Evolutionary conservation across 345 rosid species (phyloP).

Genomic region (Acer campestre): DNA sequence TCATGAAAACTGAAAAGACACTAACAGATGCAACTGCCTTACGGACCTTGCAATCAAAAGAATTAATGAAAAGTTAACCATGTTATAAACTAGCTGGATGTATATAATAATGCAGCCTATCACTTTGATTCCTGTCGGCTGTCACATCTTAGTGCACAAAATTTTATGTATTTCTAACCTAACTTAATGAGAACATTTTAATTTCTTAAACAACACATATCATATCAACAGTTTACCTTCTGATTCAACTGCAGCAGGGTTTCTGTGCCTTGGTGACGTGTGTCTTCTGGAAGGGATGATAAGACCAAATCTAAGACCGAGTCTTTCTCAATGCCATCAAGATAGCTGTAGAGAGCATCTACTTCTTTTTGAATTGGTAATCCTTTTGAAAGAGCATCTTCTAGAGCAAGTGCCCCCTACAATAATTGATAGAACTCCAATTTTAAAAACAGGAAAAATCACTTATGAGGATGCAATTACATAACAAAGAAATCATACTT

Average conservation of each 20-base stretch:
- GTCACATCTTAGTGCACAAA: not conserved
- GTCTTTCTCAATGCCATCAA: constrained; percentile 73
- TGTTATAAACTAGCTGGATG: not conserved
- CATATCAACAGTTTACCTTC: constrained; percentile 48
- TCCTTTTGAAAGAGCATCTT: constrained; percentile 89
- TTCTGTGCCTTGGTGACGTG: constrained; percentile 68
- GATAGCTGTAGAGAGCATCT: constrained; percentile 54
- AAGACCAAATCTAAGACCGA: constrained; percentile 74
- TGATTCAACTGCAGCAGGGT: constrained; percentile 71
- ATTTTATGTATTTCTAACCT: not conserved
- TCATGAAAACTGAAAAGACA: not conserved
- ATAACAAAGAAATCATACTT: not conserved
- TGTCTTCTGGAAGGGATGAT: constrained; percentile 91
- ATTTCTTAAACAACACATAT: not conserved
- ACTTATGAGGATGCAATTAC: not conserved
- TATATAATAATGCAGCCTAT: not conserved
- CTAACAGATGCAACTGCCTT: not conserved
- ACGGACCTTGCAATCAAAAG: not conserved
- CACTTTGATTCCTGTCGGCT: not conserved
- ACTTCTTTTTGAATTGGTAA: constrained; percentile 84
- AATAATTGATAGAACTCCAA: constrained; percentile 19
- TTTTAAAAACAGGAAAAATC: constrained; percentile 16
- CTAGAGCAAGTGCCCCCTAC: constrained; percentile 88
- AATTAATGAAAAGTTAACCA: not conserved
- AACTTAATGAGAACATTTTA: not conserved